Percentiles rank a stretch among this genome's conserved stretches.
Conservation (phyloP, 495 filamentous ascomycete species). For the Filosporella fistucella region DNA sequence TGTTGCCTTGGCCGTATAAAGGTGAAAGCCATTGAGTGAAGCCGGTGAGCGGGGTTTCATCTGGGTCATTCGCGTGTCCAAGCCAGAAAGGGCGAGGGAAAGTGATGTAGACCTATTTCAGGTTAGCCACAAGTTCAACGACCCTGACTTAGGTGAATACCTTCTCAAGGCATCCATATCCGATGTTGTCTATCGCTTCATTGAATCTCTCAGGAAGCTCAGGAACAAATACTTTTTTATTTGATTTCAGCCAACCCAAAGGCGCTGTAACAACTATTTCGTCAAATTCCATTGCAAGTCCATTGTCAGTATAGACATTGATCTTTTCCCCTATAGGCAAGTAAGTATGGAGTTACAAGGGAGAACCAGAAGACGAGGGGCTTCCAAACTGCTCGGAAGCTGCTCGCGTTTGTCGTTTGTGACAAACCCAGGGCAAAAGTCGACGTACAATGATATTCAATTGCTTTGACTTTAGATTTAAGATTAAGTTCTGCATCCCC, state of each 20-base stretch:
- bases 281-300: constrained; percentile 59
- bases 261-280: constrained; percentile 83
- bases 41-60: constrained; percentile 30
- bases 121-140: not conserved
- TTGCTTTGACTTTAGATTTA: constrained; percentile 48
- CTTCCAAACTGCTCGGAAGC: no score
- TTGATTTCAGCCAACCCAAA: constrained; percentile 83
- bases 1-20: constrained; percentile 50
- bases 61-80: constrained; percentile 19
- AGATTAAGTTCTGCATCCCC: constrained; percentile 60
- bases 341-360: no score
- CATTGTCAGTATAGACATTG: constrained; percentile 49
- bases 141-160: constrained; percentile 26
- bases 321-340: constrained; percentile 37
- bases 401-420: no score
- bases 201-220: constrained; percentile 58
- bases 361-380: no score
- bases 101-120: constrained; percentile 70
- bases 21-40: constrained; percentile 73
- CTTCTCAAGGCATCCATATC: constrained; percentile 89
- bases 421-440: no score
- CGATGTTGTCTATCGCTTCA: constrained; percentile 70
- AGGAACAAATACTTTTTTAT: constrained; percentile 66
- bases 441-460: no score
- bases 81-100: constrained; percentile 69